Base-by-base conservation (phyloP, 2,329 filamentous ascomycete species). In the Xylaria polymorpha region DNA sequence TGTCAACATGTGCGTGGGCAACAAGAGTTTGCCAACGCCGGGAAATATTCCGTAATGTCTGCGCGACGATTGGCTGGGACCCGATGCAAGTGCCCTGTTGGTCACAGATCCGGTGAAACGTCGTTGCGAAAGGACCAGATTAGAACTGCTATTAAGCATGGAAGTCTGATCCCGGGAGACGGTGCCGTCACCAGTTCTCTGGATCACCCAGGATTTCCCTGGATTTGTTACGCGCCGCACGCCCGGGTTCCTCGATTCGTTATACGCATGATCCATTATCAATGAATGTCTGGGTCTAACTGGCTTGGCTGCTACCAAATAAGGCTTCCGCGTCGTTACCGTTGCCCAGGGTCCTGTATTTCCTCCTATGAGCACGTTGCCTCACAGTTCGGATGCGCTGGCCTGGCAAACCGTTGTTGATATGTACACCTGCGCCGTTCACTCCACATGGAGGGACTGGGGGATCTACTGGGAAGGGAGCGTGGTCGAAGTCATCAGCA, bases 291-390 rank as follows among this genome's bases (percentile, higher is more conserved):
- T 60, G 46, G 56, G 22, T 29, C 58, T 56, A 48, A 43, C 60
- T 67, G 18, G 44, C 62, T 59, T 50, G 14, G 32, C 39, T 39
- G 62, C 29, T 37, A 56, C 64, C 66, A 37, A 55, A 57, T 25
- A 46, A 65, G 51, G 51, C 69, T 67, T 64, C 41, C 20, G 59
- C 55, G 46, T 61, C 60, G 62, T 20, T 67, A 69, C 44, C 56
- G 46, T 65, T 29, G 12, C 41, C 57, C 43, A 61, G 61, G 62
- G 48, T 18, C 50, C n/a, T 58, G 37, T 64, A 68, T 63, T 71
- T 71, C 69, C 69, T 73, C 67, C 69, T 73, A 70, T 73, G 61
- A 71, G 51, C 58, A 62, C 29, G 43, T 56, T 32, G 61, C 69
- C 43, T 67, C 51, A 14, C 22, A 25, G 18, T 48, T 51, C 60